Evolutionary conservation across 108 stramenopile genomes (phyloP).

Genomic region (Conticribra weissflogii): DNA sequence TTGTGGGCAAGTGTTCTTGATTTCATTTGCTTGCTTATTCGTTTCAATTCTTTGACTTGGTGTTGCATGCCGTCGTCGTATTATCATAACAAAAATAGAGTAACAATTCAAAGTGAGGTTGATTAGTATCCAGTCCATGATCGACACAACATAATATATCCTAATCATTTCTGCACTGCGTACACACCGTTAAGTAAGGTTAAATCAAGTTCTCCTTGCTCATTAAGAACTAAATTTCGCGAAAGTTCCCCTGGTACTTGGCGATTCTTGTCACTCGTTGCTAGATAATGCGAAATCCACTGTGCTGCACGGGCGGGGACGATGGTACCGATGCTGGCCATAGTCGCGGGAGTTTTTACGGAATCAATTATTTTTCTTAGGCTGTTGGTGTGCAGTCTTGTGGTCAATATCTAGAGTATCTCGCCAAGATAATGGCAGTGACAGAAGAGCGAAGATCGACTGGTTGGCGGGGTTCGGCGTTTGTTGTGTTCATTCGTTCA

Average conservation of each 20-base stretch:
- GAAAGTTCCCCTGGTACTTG: slow-evolving; percentile 5
- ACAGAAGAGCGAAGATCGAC: no score
- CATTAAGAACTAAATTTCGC: not conserved
- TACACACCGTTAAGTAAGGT: slow-evolving; percentile 10
- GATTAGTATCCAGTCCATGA: no score
- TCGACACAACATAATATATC: no score
- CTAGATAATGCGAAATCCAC: slow-evolving; percentile 25
- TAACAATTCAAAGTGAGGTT: no score
- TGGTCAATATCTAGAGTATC: no score
- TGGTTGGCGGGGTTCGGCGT: no score
- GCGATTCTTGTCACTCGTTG: not conserved
- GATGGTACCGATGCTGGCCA: not conserved
- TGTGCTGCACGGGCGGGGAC: slow-evolving; percentile 25
- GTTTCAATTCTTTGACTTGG: slow-evolving; percentile 33
- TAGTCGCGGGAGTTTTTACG: not conserved
- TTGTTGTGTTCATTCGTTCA: not conserved
- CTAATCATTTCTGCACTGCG: no score
- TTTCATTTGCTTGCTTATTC: slow-evolving; percentile 17
- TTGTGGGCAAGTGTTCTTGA: not conserved
- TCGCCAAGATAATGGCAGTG: no score
- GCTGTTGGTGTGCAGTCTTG: not conserved
- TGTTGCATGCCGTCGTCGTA: not conserved
- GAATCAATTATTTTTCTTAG: not conserved
- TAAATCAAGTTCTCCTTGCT: slow-evolving; percentile 3
- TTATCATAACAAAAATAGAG: slow-evolving; percentile 7